These are phyloP conservation scores for Dioszegia aurantiaca DNA, from an alignment of 768 basidiomycete species.

Conservation along the genomic window DNA sequence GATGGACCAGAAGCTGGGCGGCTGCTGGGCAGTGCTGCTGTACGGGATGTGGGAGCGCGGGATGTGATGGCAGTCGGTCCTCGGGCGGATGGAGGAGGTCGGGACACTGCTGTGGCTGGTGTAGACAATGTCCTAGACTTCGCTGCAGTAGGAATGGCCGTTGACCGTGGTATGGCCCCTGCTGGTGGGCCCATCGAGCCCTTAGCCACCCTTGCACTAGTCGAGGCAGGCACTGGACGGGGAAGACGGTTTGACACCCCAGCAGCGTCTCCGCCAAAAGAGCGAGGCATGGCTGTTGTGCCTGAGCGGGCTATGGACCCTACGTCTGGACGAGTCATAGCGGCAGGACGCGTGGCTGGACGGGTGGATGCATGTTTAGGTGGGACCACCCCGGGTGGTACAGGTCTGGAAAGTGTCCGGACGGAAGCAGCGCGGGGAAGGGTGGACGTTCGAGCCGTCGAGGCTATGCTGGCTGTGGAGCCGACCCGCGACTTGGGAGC, in stretches of 20 bases:
- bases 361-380: background rate
- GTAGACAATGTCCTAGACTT: constrained; percentile 5
- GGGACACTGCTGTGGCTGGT: background rate
- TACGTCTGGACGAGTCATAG: background rate
- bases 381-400: background rate
- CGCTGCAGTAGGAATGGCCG: background rate
- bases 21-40: background rate
- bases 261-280: constrained; percentile 4
- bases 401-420: background rate
- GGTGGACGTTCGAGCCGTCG: background rate
- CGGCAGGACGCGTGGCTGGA: background rate
- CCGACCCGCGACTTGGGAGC: background rate
- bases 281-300: background rate
- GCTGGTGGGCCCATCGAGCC: constrained; percentile 1
- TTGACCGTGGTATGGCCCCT: background rate
- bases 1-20: background rate
- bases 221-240: background rate
- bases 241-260: background rate
- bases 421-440: background rate
- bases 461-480: background rate
- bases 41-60: background rate
- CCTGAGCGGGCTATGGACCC: background rate
- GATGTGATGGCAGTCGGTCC: background rate
- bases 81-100: background rate
- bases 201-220: background rate